Base-by-base conservation (phyloP, 192 early-diverging fungal genomes). In the Bifiguratus adelaidae region DNA sequence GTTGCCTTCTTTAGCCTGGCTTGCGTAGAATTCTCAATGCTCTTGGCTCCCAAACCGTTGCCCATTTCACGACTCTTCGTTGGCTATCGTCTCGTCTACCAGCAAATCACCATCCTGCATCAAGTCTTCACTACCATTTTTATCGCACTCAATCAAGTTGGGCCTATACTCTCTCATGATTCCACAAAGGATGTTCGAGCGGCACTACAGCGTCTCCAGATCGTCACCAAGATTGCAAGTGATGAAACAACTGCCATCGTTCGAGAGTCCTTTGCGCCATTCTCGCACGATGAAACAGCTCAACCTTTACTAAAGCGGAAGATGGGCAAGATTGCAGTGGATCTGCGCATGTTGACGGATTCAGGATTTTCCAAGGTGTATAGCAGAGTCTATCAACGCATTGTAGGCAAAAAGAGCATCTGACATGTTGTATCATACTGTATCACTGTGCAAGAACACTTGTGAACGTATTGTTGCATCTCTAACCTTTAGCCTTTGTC, bases 61-160 rank as follows among this genome's bases (percentile, higher is more conserved):
- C 16, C n/a, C 37, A 4, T 38, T 21, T 38, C 37, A 7, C 16
- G 37, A 4, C 56, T 50, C 41, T 22, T 71, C 1, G 20, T 63
- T 21, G 52, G 53, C 12, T 44, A 63, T 28, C 55, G 56, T 3
- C 34, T 60, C 2, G 62, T 61, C 0, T 71, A 65, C 53, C 63
- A 71, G 38, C 60, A 66, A 32, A 53, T 66, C 15, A 48, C 47
- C 4, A 62, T 71, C 28, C 51, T 71, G 4, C 56, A 65, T 42
- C 68, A 67, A 50, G 34, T 63, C 18, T 71, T 63, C 32, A 49
- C 66, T 16, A 56, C 63, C n/a, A 60, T 50, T 2, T 71, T 66
- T 42, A 62, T 71, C 11, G 68, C 60, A 18, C 47, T 71, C 7
- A 63, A 58, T 3, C 68, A 71, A 36, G 58, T 71, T 35, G 68